A percentile compares a stretch with the other conserved stretches of the same genome.
These are phyloP conservation scores for Escovopsis sp. DNA, from an alignment of 2,329 filamentous ascomycete species.

Conservation along the genomic window DNA sequence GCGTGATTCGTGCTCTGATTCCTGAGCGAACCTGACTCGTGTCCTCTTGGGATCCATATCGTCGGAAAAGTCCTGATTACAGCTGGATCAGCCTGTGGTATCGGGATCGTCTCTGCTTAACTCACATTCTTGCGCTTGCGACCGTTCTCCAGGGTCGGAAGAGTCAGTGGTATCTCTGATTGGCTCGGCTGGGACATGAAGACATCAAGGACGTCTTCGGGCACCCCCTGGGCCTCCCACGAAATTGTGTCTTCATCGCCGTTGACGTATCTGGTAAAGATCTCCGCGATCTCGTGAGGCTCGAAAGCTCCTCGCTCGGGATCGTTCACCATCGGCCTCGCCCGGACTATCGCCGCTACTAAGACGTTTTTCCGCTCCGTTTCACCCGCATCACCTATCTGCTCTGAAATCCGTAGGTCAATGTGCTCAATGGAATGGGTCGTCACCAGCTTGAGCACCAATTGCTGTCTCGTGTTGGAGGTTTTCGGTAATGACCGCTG, in stretches of 20 bases:
- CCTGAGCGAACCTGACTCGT: slow-evolving; percentile 12
- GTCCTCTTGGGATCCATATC: slow-evolving; percentile 15
- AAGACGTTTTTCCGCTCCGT: slow-evolving; percentile 35
- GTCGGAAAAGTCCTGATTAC: slow-evolving; percentile 18
- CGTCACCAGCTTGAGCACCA: slow-evolving; percentile 35
- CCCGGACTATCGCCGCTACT: slow-evolving; percentile 22
- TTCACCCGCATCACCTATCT: slow-evolving; percentile 11
- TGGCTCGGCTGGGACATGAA: slow-evolving; percentile 25
- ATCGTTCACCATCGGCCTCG: slow-evolving; percentile 24
- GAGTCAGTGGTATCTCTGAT: slow-evolving; percentile 14
- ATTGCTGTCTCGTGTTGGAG: slow-evolving; percentile 17
- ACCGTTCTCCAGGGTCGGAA: slow-evolving; percentile 10
- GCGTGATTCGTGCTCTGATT: slow-evolving; percentile 7
- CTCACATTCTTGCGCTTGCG: slow-evolving; percentile 37
- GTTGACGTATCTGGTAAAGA: slow-evolving; percentile 32
- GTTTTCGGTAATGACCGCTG: slow-evolving; percentile 8
- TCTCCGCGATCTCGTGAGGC: slow-evolving; percentile 31
- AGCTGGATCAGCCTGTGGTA: background rate
- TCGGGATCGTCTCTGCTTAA: background rate
- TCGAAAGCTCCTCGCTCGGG: slow-evolving; percentile 24
- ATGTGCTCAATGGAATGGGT: slow-evolving; percentile 42
- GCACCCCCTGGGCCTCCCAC: slow-evolving; percentile 34
- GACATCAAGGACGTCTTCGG: slow-evolving; percentile 33
- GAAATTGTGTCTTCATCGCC: slow-evolving; percentile 20
- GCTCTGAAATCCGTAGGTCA: slow-evolving; percentile 26